Conservation (phyloP, 352 stramenopile genomes). For the Pythium chondricola region DNA sequence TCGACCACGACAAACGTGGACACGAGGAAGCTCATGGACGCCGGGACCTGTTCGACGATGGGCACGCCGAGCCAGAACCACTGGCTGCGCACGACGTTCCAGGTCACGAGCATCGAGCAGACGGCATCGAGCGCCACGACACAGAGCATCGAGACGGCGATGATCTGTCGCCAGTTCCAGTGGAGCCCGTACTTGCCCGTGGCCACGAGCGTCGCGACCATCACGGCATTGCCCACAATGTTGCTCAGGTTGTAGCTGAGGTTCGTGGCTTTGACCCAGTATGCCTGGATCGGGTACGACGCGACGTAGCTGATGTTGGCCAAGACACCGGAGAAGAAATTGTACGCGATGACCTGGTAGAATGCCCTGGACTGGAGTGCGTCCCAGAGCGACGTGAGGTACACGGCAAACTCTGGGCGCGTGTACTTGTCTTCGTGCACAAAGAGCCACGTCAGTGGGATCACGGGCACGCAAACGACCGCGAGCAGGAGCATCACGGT, state of each 20-base stretch:
- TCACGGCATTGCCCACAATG: constrained; percentile 8
- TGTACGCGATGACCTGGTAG: constrained; percentile 22
- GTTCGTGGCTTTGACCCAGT: constrained; percentile 12
- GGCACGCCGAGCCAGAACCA: constrained; percentile 12
- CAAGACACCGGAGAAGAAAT: constrained; percentile 15
- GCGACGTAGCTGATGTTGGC: background rate
- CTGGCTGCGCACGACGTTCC: constrained; percentile 12
- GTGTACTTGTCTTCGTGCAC: constrained; percentile 17
- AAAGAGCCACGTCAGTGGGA: constrained; percentile 15
- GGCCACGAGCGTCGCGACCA: constrained; percentile 6
- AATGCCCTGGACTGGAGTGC: constrained; percentile 12
- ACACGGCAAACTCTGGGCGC: constrained; percentile 5
- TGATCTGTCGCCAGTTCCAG: constrained; percentile 5
- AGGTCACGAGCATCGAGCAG: constrained; percentile 7
- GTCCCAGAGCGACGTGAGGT: constrained; percentile 6
- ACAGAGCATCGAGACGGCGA: constrained; percentile 5
- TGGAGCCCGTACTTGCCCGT: constrained; percentile 3
- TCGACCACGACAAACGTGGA: constrained; percentile 22
- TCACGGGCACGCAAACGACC: constrained; percentile 15
- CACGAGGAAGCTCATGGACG: constrained; percentile 13
- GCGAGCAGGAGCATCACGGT: constrained; percentile 34
- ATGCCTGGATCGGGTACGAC: constrained; percentile 2
- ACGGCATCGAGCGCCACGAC: constrained; percentile 7
- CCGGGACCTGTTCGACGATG: constrained; percentile 11
- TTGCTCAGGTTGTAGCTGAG: constrained; percentile 12